These are phyloP conservation scores for Globisporangium cederbergense DNA, from an alignment of 352 stramenopile genomes.

Conservation along the genomic window DNA sequence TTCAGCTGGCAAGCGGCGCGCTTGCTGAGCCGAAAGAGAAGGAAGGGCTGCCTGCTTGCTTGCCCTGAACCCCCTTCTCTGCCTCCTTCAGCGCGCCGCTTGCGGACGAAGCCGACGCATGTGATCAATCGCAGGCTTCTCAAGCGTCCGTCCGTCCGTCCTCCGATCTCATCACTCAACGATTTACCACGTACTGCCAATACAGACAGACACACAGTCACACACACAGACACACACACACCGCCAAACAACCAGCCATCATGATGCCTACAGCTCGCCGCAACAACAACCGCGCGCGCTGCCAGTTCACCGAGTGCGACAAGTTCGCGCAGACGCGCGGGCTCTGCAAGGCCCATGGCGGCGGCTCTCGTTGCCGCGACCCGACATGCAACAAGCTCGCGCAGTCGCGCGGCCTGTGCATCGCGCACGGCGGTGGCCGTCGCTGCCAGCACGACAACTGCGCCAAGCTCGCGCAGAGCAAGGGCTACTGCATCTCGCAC, in stretches of 20 bases:
- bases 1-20: slow-evolving; percentile 2
- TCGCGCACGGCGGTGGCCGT: slow-evolving; percentile 58
- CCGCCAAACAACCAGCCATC: slow-evolving; percentile 24
- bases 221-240: slow-evolving; percentile 4
- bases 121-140: background rate
- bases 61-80: slow-evolving; percentile 20
- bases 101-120: background rate
- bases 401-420: slow-evolving; percentile 63
- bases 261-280: slow-evolving; percentile 32
- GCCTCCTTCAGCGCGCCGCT: slow-evolving; percentile 2
- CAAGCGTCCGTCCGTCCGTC: background rate
- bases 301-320: slow-evolving; percentile 65
- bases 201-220: slow-evolving; percentile 2
- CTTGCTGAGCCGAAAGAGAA: slow-evolving; percentile 11
- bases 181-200: slow-evolving; percentile 28
- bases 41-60: too few relatives aligned
- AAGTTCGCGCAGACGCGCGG: slow-evolving; percentile 84
- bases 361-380: slow-evolving; percentile 75
- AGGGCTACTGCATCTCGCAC: slow-evolving; percentile 80
- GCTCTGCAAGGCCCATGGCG: slow-evolving; percentile 82
- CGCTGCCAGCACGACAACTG: slow-evolving; percentile 67
- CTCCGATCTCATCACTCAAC: slow-evolving; percentile 26
- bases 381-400: slow-evolving; percentile 77
- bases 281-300: slow-evolving; percentile 73
- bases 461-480: slow-evolving; percentile 76